phyloP scores from a whole-genome alignment of 2,329 filamentous ascomycete genomes.

The Venturia nashicola region DNA sequence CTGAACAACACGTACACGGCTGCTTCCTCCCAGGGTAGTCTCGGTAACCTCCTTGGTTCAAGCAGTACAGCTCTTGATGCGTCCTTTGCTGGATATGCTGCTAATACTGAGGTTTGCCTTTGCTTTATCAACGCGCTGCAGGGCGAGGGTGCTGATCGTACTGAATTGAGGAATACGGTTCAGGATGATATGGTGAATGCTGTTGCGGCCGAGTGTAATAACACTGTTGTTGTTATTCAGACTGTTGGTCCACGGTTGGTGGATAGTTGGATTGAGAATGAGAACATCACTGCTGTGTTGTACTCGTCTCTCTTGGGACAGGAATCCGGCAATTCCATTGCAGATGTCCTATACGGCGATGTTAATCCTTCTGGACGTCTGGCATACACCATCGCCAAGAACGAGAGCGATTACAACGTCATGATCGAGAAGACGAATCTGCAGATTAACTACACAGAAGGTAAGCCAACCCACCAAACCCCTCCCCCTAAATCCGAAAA shows the following conservation, averaged over 20 bases:
- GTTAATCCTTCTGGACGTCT: conserved; percentile 67
- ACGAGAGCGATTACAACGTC: conserved; percentile 60
- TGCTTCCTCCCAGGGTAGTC: background rate
- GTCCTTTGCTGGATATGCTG: conserved; percentile 34
- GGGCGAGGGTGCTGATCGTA: conserved; percentile 68
- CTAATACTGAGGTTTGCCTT: conserved; percentile 75
- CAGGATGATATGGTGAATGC: conserved; percentile 62
- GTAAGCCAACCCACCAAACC: conserved; percentile 41
- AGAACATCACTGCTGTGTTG: conserved; percentile 62
- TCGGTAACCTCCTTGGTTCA: background rate
- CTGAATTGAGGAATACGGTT: conserved; percentile 59
- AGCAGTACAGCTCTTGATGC: background rate
- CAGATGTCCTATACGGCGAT: conserved; percentile 67
- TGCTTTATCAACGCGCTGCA: conserved; percentile 48
- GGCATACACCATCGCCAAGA: conserved; percentile 61
- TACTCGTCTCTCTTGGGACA: conserved; percentile 79
- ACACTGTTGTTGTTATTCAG: conserved; percentile 27
- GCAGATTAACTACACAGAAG: conserved; percentile 54
- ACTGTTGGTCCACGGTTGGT: conserved; percentile 26
- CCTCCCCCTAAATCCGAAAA: background rate
- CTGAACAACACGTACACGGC: background rate
- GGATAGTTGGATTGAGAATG: conserved; percentile 20
- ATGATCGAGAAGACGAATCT: conserved; percentile 60
- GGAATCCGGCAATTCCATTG: conserved; percentile 72
- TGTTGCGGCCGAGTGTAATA: conserved; percentile 35